These are phyloP conservation scores for Phaeotremella skinneri DNA, from an alignment of 768 basidiomycete genomes.

Conservation along the genomic window DNA sequence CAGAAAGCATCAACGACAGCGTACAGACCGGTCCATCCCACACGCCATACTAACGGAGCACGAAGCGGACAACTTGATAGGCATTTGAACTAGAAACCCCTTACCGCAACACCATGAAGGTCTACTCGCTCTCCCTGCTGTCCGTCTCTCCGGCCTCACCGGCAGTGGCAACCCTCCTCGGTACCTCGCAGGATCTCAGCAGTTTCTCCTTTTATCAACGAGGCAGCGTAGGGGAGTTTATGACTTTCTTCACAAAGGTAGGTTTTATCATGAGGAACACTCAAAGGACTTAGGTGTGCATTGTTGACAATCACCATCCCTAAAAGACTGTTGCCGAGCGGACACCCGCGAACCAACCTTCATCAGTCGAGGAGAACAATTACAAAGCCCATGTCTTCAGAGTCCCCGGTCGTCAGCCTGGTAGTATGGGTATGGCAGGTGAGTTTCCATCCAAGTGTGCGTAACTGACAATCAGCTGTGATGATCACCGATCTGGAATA, in stretches of 20 bases:
- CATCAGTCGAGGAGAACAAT: slow-evolving; percentile 89
- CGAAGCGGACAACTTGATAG: too few relatives aligned
- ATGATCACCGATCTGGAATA: slow-evolving; percentile 95
- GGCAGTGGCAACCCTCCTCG: slow-evolving; percentile 64
- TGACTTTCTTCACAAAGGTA: slow-evolving; percentile 79
- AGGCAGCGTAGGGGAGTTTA: slow-evolving; percentile 82
- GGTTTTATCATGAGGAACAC: too few relatives aligned
- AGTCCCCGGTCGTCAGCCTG: slow-evolving; percentile 70
- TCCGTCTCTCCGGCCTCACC: slow-evolving; percentile 61
- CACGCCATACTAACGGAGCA: too few relatives aligned
- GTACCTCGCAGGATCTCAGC: slow-evolving; percentile 72
- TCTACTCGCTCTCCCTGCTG: slow-evolving; percentile 74
- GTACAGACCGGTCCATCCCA: background rate
- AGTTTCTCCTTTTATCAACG: slow-evolving; percentile 93
- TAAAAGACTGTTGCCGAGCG: slow-evolving; percentile 77
- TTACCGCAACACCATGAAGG: slow-evolving; percentile 71
- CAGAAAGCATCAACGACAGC: background rate
- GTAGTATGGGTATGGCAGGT: slow-evolving; percentile 64
- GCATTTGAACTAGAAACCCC: background rate
- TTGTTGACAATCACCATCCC: too few relatives aligned
- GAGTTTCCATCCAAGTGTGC: slow-evolving; percentile 37
- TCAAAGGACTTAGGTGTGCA: background rate
- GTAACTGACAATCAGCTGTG: slow-evolving; percentile 60
- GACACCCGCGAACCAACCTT: slow-evolving; percentile 80
- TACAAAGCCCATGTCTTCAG: slow-evolving; percentile 92